Percentiles rank a stretch among this genome's conserved stretches.
phyloP scores from a whole-genome alignment of 768 basidiomycete genomes.

The Lentinus brumalis region DNA sequence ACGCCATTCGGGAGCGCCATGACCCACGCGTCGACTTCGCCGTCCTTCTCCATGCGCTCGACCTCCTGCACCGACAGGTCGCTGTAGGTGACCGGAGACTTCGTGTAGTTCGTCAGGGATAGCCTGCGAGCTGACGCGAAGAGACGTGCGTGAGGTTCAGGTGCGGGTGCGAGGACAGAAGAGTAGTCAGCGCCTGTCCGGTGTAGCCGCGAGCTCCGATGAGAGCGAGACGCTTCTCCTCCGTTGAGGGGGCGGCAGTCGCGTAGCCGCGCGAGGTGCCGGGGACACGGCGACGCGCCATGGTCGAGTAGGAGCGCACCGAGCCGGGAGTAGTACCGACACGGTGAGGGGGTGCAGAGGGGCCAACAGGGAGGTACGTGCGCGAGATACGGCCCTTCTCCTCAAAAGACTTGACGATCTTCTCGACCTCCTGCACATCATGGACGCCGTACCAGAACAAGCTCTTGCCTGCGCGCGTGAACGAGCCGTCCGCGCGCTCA shows the following conservation, averaged over 20 bases:
- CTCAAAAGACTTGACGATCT: constrained; percentile 71
- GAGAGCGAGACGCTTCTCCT: constrained; percentile 87
- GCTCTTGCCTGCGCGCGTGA: constrained; percentile 90
- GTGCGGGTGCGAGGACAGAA: constrained; percentile 88
- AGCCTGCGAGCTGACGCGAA: constrained; percentile 90
- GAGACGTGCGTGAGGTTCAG: constrained; percentile 94
- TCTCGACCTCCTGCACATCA: constrained; percentile 90
- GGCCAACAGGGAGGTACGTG: constrained; percentile 86
- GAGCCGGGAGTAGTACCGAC: constrained; percentile 39
- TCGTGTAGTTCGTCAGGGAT: constrained; percentile 78
- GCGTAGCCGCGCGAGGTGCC: constrained; percentile 76
- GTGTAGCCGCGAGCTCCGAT: constrained; percentile 97
- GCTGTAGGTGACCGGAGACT: constrained; percentile 70
- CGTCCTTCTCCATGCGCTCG: constrained; percentile 83
- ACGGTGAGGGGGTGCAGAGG: constrained; percentile 62
- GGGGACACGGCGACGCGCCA: constrained; percentile 47
- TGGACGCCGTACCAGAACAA: constrained; percentile 98
- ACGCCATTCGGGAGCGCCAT: constrained; percentile 99
- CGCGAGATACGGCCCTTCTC: constrained; percentile 82
- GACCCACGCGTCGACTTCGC: constrained; percentile 96
- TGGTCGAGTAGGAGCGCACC: constrained; percentile 59
- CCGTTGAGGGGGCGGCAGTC: constrained; percentile 61
- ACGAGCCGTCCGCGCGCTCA: constrained; percentile 96
- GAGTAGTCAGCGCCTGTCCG: constrained; percentile 84
- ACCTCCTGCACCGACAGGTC: constrained; percentile 82